These are phyloP conservation scores for Physcomitrium patens DNA, from an alignment of 225 moss, liverwort and hornwort species.

Conservation along the genomic window DNA sequence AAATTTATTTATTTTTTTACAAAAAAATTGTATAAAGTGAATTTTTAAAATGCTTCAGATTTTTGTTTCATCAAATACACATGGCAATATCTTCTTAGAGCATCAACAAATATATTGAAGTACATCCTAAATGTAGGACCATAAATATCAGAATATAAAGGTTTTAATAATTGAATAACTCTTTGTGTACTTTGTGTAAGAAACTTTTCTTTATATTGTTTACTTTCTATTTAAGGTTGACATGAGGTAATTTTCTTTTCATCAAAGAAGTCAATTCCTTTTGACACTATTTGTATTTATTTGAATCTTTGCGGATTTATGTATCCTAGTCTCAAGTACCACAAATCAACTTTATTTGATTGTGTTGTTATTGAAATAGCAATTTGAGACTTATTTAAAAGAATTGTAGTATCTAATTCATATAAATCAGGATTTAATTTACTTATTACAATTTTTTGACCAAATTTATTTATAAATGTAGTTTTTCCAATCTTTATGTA, in stretches of 20 bases:
- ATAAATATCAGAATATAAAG: neutral
- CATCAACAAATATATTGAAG: conserved; percentile 2
- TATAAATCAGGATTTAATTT: neutral
- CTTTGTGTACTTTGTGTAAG: neutral
- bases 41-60: neutral
- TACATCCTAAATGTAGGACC: neutral
- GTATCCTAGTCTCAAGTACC: neutral
- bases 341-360: neutral
- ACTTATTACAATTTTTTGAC: neutral
- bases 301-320: neutral
- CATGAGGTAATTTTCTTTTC: neutral
- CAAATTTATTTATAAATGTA: neutral
- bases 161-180: neutral
- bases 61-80: neutral
- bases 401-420: neutral
- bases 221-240: neutral
- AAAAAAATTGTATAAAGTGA: too few species aligned
- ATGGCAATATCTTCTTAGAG: neutral
- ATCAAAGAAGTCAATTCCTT: neutral
- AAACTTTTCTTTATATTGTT: neutral
- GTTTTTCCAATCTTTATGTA: neutral
- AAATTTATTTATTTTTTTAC: too few species aligned
- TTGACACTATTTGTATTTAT: neutral
- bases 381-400: too few species aligned
- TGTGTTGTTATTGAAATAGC: too few species aligned